A percentile compares a stretch with the other conserved stretches of the same genome.
These are phyloP conservation scores for Waitea zeae DNA, from an alignment of 1,284 basidiomycete genomes.

Conservation along the genomic window DNA sequence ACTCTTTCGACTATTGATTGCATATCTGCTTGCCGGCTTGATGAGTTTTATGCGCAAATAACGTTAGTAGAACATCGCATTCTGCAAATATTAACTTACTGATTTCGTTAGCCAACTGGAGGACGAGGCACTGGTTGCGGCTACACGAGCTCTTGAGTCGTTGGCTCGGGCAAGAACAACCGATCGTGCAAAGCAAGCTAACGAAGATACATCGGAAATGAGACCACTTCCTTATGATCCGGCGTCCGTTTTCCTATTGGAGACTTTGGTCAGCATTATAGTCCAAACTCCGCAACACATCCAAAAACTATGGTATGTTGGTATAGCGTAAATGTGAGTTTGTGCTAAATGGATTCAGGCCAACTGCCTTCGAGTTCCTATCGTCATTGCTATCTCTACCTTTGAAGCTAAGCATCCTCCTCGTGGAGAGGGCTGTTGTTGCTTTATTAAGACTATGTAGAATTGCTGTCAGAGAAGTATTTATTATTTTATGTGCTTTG, in stretches of 20 bases:
- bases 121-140: conserved; percentile 63
- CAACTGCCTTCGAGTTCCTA: conserved; percentile 83
- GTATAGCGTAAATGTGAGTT: no score
- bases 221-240: conserved; percentile 75
- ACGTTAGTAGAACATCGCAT: conserved; percentile 33
- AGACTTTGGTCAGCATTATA: conserved; percentile 84
- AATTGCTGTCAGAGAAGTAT: conserved; percentile 64
- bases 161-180: conserved; percentile 79
- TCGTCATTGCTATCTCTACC: conserved; percentile 64
- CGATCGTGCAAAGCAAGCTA: conserved; percentile 50
- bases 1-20: conserved; percentile 94
- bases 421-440: conserved; percentile 95
- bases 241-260: conserved; percentile 83
- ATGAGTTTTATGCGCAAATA: conserved; percentile 88
- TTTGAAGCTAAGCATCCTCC: conserved; percentile 75
- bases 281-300: conserved; percentile 63
- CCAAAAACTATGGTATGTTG: conserved; percentile 68
- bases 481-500: conserved; percentile 3
- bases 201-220: conserved; percentile 24
- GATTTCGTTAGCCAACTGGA: conserved; percentile 44
- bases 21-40: conserved; percentile 83
- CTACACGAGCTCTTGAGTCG: conserved; percentile 75
- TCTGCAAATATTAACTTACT: conserved; percentile 6
- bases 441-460: conserved; percentile 68
- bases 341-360: no score